Evolutionary conservation across 257 asterid species (phyloP).

Genomic region (Salvia hispanica): DNA sequence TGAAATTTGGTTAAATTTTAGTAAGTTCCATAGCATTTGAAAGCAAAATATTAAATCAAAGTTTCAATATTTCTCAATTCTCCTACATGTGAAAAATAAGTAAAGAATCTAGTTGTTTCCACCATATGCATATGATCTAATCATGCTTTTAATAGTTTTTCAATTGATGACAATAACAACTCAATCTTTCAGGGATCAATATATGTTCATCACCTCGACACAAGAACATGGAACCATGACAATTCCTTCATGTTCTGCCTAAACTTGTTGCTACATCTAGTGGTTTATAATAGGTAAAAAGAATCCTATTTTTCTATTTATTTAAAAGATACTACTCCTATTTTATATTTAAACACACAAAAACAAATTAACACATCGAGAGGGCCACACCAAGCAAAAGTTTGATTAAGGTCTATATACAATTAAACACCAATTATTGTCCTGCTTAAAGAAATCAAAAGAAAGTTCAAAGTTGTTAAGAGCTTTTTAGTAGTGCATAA

Average conservation of each 20-base stretch:
- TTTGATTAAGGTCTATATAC: not conserved
- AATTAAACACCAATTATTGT: constrained; percentile 3
- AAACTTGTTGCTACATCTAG: not conserved
- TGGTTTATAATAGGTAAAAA: not conserved
- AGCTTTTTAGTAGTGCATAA: constrained; percentile 17
- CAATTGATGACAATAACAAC: not conserved
- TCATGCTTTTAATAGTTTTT: not conserved
- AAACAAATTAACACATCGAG: not conserved
- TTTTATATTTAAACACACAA: not conserved
- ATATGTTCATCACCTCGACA: not conserved
- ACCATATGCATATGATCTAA: not conserved
- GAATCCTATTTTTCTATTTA: too few species aligned
- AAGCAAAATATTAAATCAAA: too few species aligned
- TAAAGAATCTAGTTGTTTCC: not conserved
- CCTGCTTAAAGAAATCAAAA: not conserved
- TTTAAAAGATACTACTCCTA: too few species aligned
- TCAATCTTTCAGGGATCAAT: not conserved
- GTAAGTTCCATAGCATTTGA: too few species aligned
- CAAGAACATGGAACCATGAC: not conserved
- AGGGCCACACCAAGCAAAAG: not conserved
- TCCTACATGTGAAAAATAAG: not conserved
- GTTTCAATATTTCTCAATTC: too few species aligned
- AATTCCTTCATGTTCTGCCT: not conserved
- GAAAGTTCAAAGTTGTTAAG: not conserved
- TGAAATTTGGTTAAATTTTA: too few species aligned